Evolutionary conservation across 2,329 filamentous ascomycete species (phyloP), one percentile per base, ranked within the genome.

Genomic region (Canariomyces notabilis): DNA sequence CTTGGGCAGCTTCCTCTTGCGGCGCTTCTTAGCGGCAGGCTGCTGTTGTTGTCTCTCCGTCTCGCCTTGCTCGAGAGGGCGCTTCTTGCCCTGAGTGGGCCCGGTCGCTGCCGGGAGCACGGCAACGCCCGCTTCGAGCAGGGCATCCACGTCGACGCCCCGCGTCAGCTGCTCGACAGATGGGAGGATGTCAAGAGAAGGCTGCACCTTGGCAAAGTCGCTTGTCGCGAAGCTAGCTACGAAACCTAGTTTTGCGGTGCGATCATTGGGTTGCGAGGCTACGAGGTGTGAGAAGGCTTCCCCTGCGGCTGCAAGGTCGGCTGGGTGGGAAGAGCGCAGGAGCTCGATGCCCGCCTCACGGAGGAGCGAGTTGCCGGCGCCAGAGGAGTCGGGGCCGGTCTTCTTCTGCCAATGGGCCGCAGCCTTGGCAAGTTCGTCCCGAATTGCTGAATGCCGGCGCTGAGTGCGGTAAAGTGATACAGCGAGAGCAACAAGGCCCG

Each of bases 331-430:
- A 0, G 88, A 95, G 54, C 84, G 81, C 38, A 96, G 79, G 8
- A 97, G 78, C 38, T 89, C 83, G 34, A 85, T 76, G n/a, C 87
- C 91, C 6, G 90, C 89, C 44, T 89, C 87, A 48, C 83, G 82
- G 41, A 95, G 74, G 5, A 97, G 77, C 1, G 85, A 78, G n/a
- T 75, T 67, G 0, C 82, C 64, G 6, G 48, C 36, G 6, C 52
- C 49, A 7, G 53, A 49, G 11, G 53, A 33, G 16, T 47, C 48
- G 1, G 55, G 41, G 14, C 42, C 44, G 32, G 49, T 49, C 55
- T 82, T 83, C 37, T 74, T 72, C 43, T 81, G 78, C 90, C 93
- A 97, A 68, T 94, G 83, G 12, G 76, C 72, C 9, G 89, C 88
- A 15, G 91, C 89, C 64, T 85, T 87, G 49, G 82, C 79, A 15